phyloP scores from a whole-genome alignment of 805 yeast species.

The Kuraishia molischiana region DNA sequence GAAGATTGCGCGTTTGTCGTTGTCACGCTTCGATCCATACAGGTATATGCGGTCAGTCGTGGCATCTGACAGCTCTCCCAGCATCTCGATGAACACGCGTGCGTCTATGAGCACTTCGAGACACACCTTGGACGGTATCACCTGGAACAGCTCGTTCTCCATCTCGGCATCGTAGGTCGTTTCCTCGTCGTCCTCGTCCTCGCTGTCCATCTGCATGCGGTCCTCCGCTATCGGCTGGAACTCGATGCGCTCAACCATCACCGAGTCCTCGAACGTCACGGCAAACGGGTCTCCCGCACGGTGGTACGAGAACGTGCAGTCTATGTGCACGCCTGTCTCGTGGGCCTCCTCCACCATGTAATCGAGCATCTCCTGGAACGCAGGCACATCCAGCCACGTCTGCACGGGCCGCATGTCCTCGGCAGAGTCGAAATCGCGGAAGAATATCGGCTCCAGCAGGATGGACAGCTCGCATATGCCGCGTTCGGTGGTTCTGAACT shows the following conservation, averaged over 20 bases:
- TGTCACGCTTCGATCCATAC: conserved; percentile 25
- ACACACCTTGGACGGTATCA: conserved; percentile 23
- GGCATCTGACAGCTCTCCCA: conserved; percentile 48
- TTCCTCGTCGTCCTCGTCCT: conserved; percentile 17
- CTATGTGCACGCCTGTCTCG: conserved; percentile 16
- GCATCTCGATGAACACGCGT: conserved; percentile 38
- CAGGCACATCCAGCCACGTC: conserved; percentile 32
- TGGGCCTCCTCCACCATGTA: conserved; percentile 15
- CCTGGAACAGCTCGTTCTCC: conserved; percentile 19
- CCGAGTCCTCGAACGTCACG: conserved; percentile 42
- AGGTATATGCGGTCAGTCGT: conserved; percentile 40
- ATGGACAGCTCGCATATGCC: conserved; percentile 29
- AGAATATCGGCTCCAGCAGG: conserved; percentile 25
- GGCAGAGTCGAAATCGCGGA: conserved; percentile 19
- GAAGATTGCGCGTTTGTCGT: conserved; percentile 35
- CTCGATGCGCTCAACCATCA: conserved; percentile 46
- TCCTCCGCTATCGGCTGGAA: conserved; percentile 30
- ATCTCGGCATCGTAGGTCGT: conserved; percentile 11
- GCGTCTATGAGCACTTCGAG: conserved; percentile 47
- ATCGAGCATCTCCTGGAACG: conserved; percentile 31
- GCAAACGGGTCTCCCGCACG: conserved; percentile 45
- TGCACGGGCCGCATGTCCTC: conserved; percentile 12
- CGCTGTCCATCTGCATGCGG: conserved; percentile 9
- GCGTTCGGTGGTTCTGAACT: conserved; percentile 37
- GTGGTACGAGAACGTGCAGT: conserved; percentile 39